Base-by-base conservation (phyloP, 192 early-diverging fungal genomes). In the Umbelopsis ramanniana region DNA sequence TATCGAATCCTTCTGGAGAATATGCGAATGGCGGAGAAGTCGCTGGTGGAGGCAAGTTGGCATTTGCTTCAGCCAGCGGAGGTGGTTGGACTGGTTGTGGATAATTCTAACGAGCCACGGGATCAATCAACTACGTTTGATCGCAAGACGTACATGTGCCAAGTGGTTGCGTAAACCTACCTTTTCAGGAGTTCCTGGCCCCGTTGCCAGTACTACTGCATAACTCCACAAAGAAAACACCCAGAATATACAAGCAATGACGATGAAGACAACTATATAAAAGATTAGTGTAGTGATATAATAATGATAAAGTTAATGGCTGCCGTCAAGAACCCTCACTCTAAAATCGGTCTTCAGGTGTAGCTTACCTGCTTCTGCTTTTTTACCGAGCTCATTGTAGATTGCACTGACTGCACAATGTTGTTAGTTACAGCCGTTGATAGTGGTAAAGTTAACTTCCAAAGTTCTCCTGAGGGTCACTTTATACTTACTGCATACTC, bases 401-500 rank as follows among this genome's bases (percentile, higher is more conserved):
- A 68, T 48, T 33, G 46, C 22, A 22, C 19, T 17, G 43, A 68
- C 46, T 68, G 23, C 19, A 46, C 22, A 1, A 29, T 68, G 6
- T 17, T 24, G 23, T 47, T 8, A 46, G 45, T 48, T 5, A 46
- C 45, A 47, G 2, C 11, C 3, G 22, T 24, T 46, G 12, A 21
- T 8, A 19, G 21, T 68, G 4, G 3, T 45, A 40, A 33, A 24
- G 2, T 8, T 7, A n/a, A 6, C 9, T 23, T 4, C 21, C 4
- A 3, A 40, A 45, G 19, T 8, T 6, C 10, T 19, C 23, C 19
- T 46, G 23, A 19, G n/a, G 1, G 2, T 50, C 6, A 3, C 14
- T 48, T 4, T 9, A 68, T 22, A 69, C 67, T 73, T 72, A 79
- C 78, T 67, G 69, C 78, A 79, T 21, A 75, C 54, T 53, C 78